Evolutionary conservation across 2,329 filamentous ascomycete genomes (phyloP), one percentile per base, ranked within the genome.

Genomic region (Trematosphaeria pertusa): DNA sequence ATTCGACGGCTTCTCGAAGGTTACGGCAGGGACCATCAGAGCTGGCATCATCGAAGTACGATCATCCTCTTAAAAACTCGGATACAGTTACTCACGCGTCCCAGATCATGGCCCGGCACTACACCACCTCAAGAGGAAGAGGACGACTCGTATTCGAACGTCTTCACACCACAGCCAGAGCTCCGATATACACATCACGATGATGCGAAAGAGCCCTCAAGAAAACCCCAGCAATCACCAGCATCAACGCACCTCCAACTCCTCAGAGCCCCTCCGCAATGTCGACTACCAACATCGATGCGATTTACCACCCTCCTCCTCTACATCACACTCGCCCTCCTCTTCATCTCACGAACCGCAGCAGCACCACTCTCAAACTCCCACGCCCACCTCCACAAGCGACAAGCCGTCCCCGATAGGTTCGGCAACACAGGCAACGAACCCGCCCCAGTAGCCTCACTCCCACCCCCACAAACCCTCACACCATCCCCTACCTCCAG

Each of bases 351-450:
- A 7, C 14, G 40, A 6, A 42, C 48, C 10, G 26, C 33, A 19
- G 47, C 59, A 22, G 32, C 35, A 3, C 48, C 54, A n/a, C n/a
- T 44, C 14, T n/a, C 50, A 11, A 14, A 37, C 14, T 10, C 39
- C 26, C 9, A 37, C 6, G 10, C 22, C 5, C 43, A 46, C 18
- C 41, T 46, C 3, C 43, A 37, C 12, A 12, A 32, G 5, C 53
- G 59, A n/a, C 61, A 65, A 50, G 49, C 61, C 10, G 57, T 65
- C 14, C 61, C 59, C 9, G 59, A 65, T 28, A 35, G 37, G 17
- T 48, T 37, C 14, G 59, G 59, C 5, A 49, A 61, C 20, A 62
- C 59, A 34, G 61, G 59, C 12, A 60, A 59, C 40, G 34, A 50
- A 11, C 58, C 50, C 5, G 53, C 44, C 11, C 30, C 49, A 6